Evolutionary conservation across 495 filamentous ascomycete species (phyloP).

Genomic region (Viridothelium virens): DNA sequence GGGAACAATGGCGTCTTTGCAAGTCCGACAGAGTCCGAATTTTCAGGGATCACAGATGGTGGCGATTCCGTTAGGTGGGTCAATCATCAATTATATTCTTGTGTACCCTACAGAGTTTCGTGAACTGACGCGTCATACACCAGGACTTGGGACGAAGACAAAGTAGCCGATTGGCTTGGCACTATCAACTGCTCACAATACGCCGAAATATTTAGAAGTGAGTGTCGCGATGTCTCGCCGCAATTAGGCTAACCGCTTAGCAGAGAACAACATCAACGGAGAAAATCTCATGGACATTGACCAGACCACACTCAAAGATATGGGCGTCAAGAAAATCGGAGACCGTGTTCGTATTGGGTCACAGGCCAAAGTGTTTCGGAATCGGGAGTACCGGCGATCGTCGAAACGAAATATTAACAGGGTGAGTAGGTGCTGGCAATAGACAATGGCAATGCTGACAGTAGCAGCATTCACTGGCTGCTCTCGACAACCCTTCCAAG

Average conservation of each 20-base stretch:
- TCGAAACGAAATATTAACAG: slow-evolving; percentile 68
- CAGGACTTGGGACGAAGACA: slow-evolving; percentile 82
- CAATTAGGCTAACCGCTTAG: slow-evolving; percentile 13
- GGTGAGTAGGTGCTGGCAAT: slow-evolving; percentile 45
- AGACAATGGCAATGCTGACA: slow-evolving; percentile 24
- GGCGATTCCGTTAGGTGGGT: slow-evolving; percentile 53
- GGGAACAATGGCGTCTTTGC: slow-evolving; percentile 59
- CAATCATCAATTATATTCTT: not conserved
- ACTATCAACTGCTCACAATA: slow-evolving; percentile 91
- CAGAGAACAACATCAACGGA: slow-evolving; percentile 89
- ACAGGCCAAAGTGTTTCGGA: slow-evolving; percentile 82
- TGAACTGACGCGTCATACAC: not conserved
- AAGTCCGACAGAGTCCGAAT: slow-evolving; percentile 90
- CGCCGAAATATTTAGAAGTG: slow-evolving; percentile 78
- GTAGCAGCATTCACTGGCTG: slow-evolving; percentile 60
- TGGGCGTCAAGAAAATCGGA: slow-evolving; percentile 96
- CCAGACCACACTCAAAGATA: slow-evolving; percentile 90
- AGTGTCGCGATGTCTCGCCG: slow-evolving; percentile 13
- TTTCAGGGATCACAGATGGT: slow-evolving; percentile 51
- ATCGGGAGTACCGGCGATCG: slow-evolving; percentile 71
- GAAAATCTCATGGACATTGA: slow-evolving; percentile 96
- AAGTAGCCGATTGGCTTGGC: slow-evolving; percentile 80
- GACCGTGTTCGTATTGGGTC: slow-evolving; percentile 92
- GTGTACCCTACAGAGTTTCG: not conserved
- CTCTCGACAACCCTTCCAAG: slow-evolving; percentile 52